Evolutionary conservation across 2,329 filamentous ascomycete species (phyloP).

Genomic region (Zymoseptoria crescenta): DNA sequence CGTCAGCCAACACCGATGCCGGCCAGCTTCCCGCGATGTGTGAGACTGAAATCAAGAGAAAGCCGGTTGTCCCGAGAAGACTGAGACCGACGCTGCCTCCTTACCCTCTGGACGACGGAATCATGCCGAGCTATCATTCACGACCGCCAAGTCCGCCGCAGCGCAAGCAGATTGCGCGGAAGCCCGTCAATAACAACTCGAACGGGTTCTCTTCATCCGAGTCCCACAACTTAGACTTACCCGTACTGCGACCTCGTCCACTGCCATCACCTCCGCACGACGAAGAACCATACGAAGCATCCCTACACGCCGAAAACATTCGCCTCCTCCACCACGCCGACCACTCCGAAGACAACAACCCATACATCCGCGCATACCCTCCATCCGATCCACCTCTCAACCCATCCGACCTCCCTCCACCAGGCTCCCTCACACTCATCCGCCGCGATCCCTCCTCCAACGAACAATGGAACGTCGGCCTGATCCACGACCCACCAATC

Average conservation of each 20-base stretch:
- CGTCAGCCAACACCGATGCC: constrained; percentile 18
- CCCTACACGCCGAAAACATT: constrained; percentile 19
- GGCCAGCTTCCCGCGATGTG: constrained; percentile 12
- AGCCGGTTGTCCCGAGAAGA: constrained; percentile 14
- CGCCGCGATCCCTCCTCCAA: constrained; percentile 42
- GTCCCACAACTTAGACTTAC: constrained; percentile 10
- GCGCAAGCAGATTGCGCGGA: constrained; percentile 16
- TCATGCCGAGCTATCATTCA: background rate
- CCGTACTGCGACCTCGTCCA: constrained; percentile 16
- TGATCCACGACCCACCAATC: constrained; percentile 39
- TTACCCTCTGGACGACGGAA: constrained; percentile 12
- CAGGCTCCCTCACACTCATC: constrained; percentile 39
- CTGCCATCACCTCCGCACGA: constrained; percentile 22
- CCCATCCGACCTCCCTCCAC: constrained; percentile 4
- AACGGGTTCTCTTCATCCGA: background rate
- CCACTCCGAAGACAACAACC: constrained; percentile 19
- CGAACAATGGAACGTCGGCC: constrained; percentile 46
- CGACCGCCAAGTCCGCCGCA: constrained; percentile 7
- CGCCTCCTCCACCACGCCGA: constrained; percentile 16
- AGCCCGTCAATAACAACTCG: constrained; percentile 14
- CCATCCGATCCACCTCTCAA: constrained; percentile 6
- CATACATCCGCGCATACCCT: constrained; percentile 16
- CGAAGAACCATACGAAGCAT: constrained; percentile 12
- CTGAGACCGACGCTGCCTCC: constrained; percentile 13
- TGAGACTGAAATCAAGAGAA: constrained; percentile 11